A percentile compares a stretch with the other conserved stretches of the same genome.
Conservation (phyloP, 1,139 yeast genomes). For the Meyerozyma sp. region DNA sequence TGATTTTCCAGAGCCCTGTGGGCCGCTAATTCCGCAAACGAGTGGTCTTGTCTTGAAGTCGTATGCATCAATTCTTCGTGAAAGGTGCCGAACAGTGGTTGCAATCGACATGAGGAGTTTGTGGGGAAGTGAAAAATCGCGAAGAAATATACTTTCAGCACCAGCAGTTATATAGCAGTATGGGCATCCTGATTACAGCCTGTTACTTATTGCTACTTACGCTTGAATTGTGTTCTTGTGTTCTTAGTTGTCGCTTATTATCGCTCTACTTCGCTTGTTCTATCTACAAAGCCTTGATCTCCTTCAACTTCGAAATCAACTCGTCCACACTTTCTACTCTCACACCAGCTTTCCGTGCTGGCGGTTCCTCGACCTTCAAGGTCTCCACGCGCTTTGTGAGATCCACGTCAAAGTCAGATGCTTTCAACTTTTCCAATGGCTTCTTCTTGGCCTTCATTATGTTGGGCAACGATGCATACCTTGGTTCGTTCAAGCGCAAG, state of each 20-base stretch:
- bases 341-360: conserved; percentile 74
- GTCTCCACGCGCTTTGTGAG: conserved; percentile 60
- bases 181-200: too few species aligned
- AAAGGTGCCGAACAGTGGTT: conserved; percentile 17
- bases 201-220: too few species aligned
- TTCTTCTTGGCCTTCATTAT: conserved; percentile 98
- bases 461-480: conserved; percentile 90
- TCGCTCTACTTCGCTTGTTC: neutral
- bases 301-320: conserved; percentile 72
- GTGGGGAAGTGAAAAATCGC: neutral
- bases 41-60: conserved; percentile 34
- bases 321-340: conserved; percentile 81
- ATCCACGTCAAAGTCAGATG: conserved; percentile 69
- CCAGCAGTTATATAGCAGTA: too few species aligned
- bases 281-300: conserved; percentile 47
- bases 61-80: conserved; percentile 13
- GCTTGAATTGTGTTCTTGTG: too few species aligned
- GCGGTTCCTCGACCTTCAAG: conserved; percentile 78
- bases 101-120: conserved; percentile 13
- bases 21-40: conserved; percentile 73
- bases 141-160: too few species aligned
- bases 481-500: conserved; percentile 87
- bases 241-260: too few species aligned
- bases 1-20: conserved; percentile 92
- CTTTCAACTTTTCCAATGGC: conserved; percentile 69